Percentiles rank a stretch among this genome's conserved stretches.
Evolutionary conservation across 2,329 filamentous ascomycete species (phyloP).

Genomic region (Ophiostoma ips): DNA sequence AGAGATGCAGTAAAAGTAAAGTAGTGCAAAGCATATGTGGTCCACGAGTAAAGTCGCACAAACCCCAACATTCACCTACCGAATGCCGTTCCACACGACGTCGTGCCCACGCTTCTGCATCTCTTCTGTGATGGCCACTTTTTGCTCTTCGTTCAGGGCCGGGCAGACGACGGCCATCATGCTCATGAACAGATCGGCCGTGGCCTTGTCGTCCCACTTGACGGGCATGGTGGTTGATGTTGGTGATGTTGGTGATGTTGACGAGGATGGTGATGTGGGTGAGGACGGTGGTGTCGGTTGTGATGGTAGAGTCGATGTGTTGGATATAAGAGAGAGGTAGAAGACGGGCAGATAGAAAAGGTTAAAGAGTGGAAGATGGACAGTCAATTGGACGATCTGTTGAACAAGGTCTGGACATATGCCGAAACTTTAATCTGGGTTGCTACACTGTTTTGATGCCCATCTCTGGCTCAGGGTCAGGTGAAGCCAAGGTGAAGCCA

Average conservation of each 20-base stretch:
- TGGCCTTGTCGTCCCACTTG: slow-evolving; percentile 18
- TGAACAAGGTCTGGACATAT: too few species aligned
- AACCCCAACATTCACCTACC: slow-evolving; percentile 16
- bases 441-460: too few species aligned
- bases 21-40: too few species aligned
- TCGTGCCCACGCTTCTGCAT: slow-evolving; percentile 16
- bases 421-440: too few species aligned
- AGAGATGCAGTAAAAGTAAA: background rate
- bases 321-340: too few species aligned
- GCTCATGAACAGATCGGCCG: slow-evolving; percentile 18
- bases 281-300: too few species aligned
- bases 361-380: too few species aligned
- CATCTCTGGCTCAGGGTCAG: too few species aligned
- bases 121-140: slow-evolving; percentile 14
- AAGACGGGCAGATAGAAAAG: too few species aligned
- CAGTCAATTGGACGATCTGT: too few species aligned
- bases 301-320: background rate
- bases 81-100: slow-evolving; percentile 23
- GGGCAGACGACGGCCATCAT: slow-evolving; percentile 14
- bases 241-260: background rate
- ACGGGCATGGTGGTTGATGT: slow-evolving; percentile 15
- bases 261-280: background rate
- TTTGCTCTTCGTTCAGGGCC: slow-evolving; percentile 15
- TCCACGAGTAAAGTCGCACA: background rate
- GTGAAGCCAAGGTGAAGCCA: background rate